Base-by-base conservation (phyloP, 768 basidiomycete species). In the Lentinula aciculospora region DNA sequence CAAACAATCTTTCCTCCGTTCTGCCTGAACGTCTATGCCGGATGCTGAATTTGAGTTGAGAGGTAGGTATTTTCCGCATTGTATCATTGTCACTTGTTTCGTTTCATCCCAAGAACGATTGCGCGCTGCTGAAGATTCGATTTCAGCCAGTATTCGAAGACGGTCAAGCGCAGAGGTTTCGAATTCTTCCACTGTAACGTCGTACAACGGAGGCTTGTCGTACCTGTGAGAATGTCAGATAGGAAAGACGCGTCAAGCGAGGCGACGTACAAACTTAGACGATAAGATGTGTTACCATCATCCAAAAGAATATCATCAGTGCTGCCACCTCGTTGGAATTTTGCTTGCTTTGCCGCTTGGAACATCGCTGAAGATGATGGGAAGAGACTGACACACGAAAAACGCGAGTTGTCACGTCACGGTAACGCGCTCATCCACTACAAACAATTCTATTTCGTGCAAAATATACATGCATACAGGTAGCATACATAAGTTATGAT, bases 101-200 rank as follows among this genome's bases (percentile, higher is more conserved):
- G 92, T 76, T 59, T 95, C 94, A 3, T 89, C 86, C 77, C 80
- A 86, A n/a, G 86, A 69, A 40, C 91, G 76, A 66, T 94, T 93
- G 32, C 94, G 88, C 9, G 86, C 89, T 60, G 84, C 82, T 3
- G 89, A 93, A 1, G 94, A 87, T 66, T 96, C 94, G 56, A 97
- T 95, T 68, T 95, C 93, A 15, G 90, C 88, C 17, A 97, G 81
- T 17, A 97, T 79, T 27, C 92, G 84, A 31, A 99, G 79, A 36
- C 97, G 77, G 63, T 96, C 85, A 21, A 99, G 77, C 0, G 97
- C 97, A 67, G 81, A 91, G 2, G 80, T 86, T 69, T 99, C 97
- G 63, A 99, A 99, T 61, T 98, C 91, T 68, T 98, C 97, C 17
- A 98, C 76, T 1, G 94, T 94, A 19, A 98, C 87, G 65, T 98